Evolutionary conservation across 345 rosid genomes (phyloP), one percentile per base, ranked within the genome.

Genomic region (Populus davidiana): DNA sequence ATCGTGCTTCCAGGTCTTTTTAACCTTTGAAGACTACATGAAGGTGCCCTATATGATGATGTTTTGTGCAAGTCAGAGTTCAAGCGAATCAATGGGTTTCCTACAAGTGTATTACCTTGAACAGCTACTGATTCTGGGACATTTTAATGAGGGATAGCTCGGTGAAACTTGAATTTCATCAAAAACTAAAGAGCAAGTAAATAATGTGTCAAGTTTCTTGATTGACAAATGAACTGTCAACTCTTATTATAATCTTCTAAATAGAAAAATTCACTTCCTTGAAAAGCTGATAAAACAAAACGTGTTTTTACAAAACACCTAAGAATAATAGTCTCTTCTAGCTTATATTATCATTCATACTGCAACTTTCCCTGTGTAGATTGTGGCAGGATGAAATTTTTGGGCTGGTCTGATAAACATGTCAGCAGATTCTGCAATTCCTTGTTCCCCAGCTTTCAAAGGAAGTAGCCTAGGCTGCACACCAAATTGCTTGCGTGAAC

Each of bases 371-470:
- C 96, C 80, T 2, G 74, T 14, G 73, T 80, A 86, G 8, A 86
- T 78, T 69, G 87, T 81, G 50, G 85, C 85, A 56, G 87, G 71
- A 64, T 79, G 88, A 61, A 86, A 71, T 70, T 84, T 89, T 54
- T 86, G 89, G 33, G 84, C 78, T 75, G 90, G 88, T 75, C 91
- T 79, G 9, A 89, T 88, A 73, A 81, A 86, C 81, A 74, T 38
- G 77, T 83, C 90, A 31, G 82, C 88, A 18, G 87, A 86, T 74
- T 78, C 91, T 54, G 80, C 83, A 2, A 64, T 75, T 97, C 95
- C 90, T 47, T 82, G 85, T 13, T 82, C 89, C 21, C 94, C 97
- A 8, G 93, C 92, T 79, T 86, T 89, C 91, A 94, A 93, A 41
- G 86, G 83, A 1, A 85, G 89, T 5, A 86, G 87, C 82, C 78